Conservation (phyloP, 768 basidiomycete genomes). For the Mycena metata region DNA sequence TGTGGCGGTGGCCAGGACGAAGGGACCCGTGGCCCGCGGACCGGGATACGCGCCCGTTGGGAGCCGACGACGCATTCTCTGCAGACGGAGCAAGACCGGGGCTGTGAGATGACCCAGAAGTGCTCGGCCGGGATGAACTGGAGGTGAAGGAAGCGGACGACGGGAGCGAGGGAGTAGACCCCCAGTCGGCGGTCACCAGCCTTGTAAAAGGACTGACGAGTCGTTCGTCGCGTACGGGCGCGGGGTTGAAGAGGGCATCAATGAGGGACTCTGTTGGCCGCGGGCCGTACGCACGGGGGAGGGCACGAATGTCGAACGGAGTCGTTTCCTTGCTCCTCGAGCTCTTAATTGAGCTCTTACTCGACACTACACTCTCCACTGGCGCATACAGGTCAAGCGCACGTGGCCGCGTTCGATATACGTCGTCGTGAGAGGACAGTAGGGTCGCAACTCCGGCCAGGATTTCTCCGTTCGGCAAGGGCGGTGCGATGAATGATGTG, state of each 20-base stretch:
- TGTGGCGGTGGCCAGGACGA: conserved; percentile 20
- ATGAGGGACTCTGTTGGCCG: conserved; percentile 81
- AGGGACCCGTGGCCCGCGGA: conserved; percentile 21
- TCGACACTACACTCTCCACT: conserved; percentile 3
- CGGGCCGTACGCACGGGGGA: conserved; percentile 70
- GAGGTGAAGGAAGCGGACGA: conserved; percentile 15
- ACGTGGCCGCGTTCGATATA: conserved; percentile 65
- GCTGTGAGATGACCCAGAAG: conserved; percentile 21
- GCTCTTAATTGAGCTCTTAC: conserved; percentile 19
- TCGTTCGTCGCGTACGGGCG: conserved; percentile 57
- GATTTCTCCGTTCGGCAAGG: conserved; percentile 81
- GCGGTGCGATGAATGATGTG: conserved; percentile 67
- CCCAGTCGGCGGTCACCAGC: conserved; percentile 28
- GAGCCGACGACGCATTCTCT: conserved; percentile 3
- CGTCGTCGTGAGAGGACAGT: conserved; percentile 57
- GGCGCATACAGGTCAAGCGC: conserved; percentile 60
- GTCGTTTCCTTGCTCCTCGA: conserved; percentile 2
- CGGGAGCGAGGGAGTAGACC: conserved; percentile 2
- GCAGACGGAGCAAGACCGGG: background rate
- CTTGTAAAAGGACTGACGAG: conserved; percentile 59
- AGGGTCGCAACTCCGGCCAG: conserved; percentile 75
- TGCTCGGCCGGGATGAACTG: conserved; percentile 26
- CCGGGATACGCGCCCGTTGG: background rate
- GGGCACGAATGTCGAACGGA: conserved; percentile 55
- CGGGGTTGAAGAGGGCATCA: conserved; percentile 85